A percentile compares a stretch with the other conserved stretches of the same genome.
Conservation (phyloP, 2,329 filamentous ascomycete genomes). For the Talaromyces rugulosus region DNA sequence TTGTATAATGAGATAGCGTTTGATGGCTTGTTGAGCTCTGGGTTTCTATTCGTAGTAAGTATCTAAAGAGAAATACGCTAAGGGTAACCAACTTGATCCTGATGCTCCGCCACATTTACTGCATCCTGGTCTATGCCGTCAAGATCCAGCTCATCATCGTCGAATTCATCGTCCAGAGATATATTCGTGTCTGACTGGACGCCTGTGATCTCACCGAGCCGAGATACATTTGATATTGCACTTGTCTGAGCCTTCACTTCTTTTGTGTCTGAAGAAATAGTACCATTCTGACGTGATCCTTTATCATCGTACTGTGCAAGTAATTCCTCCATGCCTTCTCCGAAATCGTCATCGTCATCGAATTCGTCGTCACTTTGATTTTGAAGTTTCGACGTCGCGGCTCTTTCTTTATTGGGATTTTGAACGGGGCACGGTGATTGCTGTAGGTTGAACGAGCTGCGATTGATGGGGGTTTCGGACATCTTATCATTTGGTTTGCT, state of each 20-base stretch:
- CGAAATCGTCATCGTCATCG: conserved; percentile 62
- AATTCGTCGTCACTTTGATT: conserved; percentile 47
- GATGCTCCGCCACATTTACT: conserved; percentile 59
- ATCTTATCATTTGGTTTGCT: not conserved
- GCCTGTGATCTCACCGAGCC: not conserved
- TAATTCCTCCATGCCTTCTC: conserved; percentile 52
- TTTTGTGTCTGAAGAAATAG: conserved; percentile 1
- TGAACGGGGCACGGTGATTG: conserved; percentile 1
- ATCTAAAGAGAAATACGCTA: conserved; percentile 25
- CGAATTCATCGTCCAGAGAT: conserved; percentile 61
- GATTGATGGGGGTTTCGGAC: not conserved
- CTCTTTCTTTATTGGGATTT: conserved; percentile 2
- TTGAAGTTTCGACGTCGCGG: conserved; percentile 7
- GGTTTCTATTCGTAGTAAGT: conserved; percentile 59
- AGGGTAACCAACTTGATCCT: conserved; percentile 61
- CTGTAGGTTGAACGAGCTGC: not conserved
- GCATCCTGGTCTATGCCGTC: conserved; percentile 59
- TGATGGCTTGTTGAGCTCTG: conserved; percentile 67
- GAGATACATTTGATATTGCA: not conserved
- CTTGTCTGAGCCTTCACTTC: not conserved
- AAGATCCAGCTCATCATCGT: conserved; percentile 61
- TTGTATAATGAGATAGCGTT: conserved; percentile 78
- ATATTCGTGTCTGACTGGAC: not conserved
- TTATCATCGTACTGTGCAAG: conserved; percentile 52
- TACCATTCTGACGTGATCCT: conserved; percentile 13